Base-by-base conservation (phyloP, 1,284 basidiomycete species). In the Fomes fomentarius region DNA sequence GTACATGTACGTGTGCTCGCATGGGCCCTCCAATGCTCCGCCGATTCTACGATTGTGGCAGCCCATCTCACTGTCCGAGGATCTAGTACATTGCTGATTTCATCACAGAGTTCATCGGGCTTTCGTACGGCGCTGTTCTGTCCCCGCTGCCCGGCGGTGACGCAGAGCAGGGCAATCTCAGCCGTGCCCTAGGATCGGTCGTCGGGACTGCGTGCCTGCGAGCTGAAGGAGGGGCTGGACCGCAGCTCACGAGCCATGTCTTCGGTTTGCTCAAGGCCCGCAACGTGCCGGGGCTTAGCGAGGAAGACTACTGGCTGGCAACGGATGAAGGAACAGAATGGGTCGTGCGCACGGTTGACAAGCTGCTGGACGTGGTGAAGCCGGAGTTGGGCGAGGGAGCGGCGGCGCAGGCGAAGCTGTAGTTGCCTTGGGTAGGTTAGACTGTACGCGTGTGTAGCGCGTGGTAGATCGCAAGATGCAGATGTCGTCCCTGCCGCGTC, bases 91-190 rank as follows among this genome's bases (percentile, higher is more conserved):
- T n/a, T n/a, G 38, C 56, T 93, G 90, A 91, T 57, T 96, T 96
- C 77, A 97, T 99, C 71, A 91, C 98, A 76, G 86, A 93, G 71
- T n/a, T n/a, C n/a, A n/a, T n/a, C n/a, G n/a, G n/a, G n/a, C n/a
- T n/a, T n/a, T 84, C 87, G 57, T 99, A 99, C 73, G 94, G 94
- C 58, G 78, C 89, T 19, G 82, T 98, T 17, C 86, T 98, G 62
- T 78, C 93, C 50, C 93, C 91, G 65, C 72, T 89, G 63, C 80
- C 89, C 62, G 83, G 78, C 65, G 78, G 71, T 54, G 71, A 63
- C 60, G 58, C 57, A 54, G 81, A 86, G 74, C 87, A 89, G 72
- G 88, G 89, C 53, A 91, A 94, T 73, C 80, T 97, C 61, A 93
- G 91, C 69, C 85, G 96, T 54, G 84, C 93, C 21, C 73, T 96